Evolutionary conservation across 371 early-diverging fungal species (phyloP).

Genomic region (Rhizopus arrhizus): DNA sequence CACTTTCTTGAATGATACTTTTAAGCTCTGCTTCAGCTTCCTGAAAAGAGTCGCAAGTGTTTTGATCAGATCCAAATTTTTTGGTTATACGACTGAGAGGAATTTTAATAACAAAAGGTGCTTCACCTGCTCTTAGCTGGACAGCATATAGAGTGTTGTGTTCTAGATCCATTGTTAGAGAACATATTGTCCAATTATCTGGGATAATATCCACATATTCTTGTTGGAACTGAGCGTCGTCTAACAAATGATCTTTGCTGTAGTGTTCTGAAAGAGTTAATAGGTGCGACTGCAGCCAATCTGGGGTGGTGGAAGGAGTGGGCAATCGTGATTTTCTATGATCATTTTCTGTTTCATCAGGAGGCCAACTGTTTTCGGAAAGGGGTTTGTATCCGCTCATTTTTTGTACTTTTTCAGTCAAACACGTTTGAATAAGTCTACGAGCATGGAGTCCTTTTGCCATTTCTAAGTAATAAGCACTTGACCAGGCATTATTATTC

Average conservation of each 20-base stretch:
- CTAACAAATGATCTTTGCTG: slow-evolving; percentile 35
- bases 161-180: slow-evolving; percentile 68
- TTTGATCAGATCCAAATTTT: background rate
- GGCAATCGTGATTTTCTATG: background rate
- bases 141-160: slow-evolving; percentile 68
- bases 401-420: slow-evolving; percentile 17
- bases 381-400: background rate
- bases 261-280: slow-evolving; percentile 37
- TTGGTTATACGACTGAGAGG: slow-evolving; percentile 60
- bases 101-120: slow-evolving; percentile 70
- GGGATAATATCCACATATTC: slow-evolving; percentile 65
- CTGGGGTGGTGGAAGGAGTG: slow-evolving; percentile 1
- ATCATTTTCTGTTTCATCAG: background rate
- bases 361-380: background rate
- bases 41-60: slow-evolving; percentile 39
- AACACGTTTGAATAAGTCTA: slow-evolving; percentile 56
- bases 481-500: slow-evolving; percentile 23
- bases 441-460: slow-evolving; percentile 52
- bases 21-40: slow-evolving; percentile 49
- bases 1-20: slow-evolving; percentile 62
- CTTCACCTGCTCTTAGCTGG: slow-evolving; percentile 50
- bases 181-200: slow-evolving; percentile 68
- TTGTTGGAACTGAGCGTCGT: slow-evolving; percentile 43
- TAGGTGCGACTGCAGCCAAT: slow-evolving; percentile 38
- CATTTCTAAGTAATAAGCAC: slow-evolving; percentile 52